Evolutionary conservation across 164 flowering plant genomes (phyloP).

Genomic region (Vitis amurensis): DNA sequence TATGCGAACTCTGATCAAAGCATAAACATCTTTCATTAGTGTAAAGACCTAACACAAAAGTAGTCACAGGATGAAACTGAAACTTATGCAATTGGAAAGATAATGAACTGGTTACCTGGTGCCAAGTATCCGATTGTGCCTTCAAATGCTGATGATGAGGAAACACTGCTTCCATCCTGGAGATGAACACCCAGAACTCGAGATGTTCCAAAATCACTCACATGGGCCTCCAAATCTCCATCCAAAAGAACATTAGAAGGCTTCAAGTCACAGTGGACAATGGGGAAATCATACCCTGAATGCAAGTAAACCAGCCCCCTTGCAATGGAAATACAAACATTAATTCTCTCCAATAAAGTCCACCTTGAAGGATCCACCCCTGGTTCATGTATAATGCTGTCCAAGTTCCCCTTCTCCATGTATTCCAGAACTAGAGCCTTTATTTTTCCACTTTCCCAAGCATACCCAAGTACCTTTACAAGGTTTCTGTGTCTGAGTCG

Average conservation of each 20-base stretch:
- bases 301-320: conserved; percentile 72
- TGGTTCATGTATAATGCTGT: conserved; percentile 54
- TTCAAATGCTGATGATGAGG: conserved; percentile 62
- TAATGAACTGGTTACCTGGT: conserved; percentile 56
- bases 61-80: background rate
- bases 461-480: conserved; percentile 75
- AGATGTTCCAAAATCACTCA: conserved; percentile 91
- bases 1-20: conserved; percentile 46
- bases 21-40: background rate
- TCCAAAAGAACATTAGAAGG: conserved; percentile 82
- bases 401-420: conserved; percentile 86
- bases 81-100: background rate
- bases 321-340: conserved; percentile 54
- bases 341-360: conserved; percentile 53
- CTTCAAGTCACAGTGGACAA: conserved; percentile 83
- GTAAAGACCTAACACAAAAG: background rate
- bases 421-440: conserved; percentile 74
- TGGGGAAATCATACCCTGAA: conserved; percentile 60
- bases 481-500: conserved; percentile 68
- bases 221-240: conserved; percentile 61
- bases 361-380: conserved; percentile 36
- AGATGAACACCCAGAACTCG: conserved; percentile 66
- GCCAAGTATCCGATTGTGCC: conserved; percentile 94
- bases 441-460: conserved; percentile 74
- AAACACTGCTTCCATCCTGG: conserved; percentile 36